Conservation (phyloP, 129 eudicot species). For the Calendula officinalis region DNA sequence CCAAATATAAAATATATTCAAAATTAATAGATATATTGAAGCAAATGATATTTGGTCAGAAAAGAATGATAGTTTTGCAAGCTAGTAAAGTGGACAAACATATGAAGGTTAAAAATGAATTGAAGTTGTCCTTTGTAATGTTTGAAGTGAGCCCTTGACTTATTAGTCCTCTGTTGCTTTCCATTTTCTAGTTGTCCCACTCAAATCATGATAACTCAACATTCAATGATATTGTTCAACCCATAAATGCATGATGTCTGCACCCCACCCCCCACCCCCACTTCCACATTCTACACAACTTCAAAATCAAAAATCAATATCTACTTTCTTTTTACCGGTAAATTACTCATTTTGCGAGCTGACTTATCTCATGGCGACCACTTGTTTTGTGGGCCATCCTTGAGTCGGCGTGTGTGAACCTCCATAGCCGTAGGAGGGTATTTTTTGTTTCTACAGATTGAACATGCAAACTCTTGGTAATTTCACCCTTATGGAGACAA, state of each 20-base stretch:
- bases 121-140: constrained; percentile 19
- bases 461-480: too few relatives aligned
- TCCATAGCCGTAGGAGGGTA: too few relatives aligned
- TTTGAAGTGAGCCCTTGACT: constrained; percentile 32
- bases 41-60: not conserved
- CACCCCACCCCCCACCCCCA: constrained; percentile 30
- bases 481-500: too few relatives aligned
- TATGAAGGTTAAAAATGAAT: constrained; percentile 17
- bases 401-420: too few relatives aligned
- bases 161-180: constrained; percentile 30
- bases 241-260: constrained; percentile 39
- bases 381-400: too few relatives aligned
- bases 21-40: too few relatives aligned
- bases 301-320: constrained; percentile 25
- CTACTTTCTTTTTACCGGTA: too few relatives aligned
- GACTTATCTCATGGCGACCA: too few relatives aligned
- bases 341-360: too few relatives aligned
- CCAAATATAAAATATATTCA: too few relatives aligned
- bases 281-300: constrained; percentile 34
- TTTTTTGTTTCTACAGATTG: too few relatives aligned
- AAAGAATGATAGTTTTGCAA: not conserved
- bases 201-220: constrained; percentile 41
- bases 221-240: constrained; percentile 33
- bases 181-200: constrained; percentile 39
- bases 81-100: constrained; percentile 10